Conservation (phyloP, 2,329 filamentous ascomycete species). For the Cladophialophora yegresii region DNA sequence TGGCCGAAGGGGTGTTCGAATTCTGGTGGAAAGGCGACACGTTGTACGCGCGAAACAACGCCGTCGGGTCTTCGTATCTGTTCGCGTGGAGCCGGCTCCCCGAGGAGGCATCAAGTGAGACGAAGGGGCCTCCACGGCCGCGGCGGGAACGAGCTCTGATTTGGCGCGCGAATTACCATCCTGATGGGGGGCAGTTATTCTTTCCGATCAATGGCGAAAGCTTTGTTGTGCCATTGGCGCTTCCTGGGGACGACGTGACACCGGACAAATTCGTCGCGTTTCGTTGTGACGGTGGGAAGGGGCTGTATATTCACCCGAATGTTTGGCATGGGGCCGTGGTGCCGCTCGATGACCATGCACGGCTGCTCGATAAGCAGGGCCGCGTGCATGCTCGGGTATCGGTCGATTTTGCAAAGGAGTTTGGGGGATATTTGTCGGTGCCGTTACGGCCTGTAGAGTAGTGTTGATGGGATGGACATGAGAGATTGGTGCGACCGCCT, state of each 20-base stretch:
- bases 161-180: conserved; percentile 27
- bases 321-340: conserved; percentile 27
- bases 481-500: neutral
- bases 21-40: conserved; percentile 29
- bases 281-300: conserved; percentile 19
- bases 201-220: conserved; percentile 18
- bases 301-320: conserved; percentile 24
- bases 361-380: conserved; percentile 22
- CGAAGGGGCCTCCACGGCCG: neutral
- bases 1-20: conserved; percentile 23
- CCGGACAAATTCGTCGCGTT: conserved; percentile 26
- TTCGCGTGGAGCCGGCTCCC: conserved; percentile 27
- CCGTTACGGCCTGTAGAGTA: conserved; percentile 4
- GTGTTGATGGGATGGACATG: neutral
- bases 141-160: conserved; percentile 20
- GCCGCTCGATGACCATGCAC: conserved; percentile 18
- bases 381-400: conserved; percentile 24
- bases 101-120: conserved; percentile 17
- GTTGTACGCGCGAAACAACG: conserved; percentile 26
- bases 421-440: conserved; percentile 23
- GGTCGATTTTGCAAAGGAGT: conserved; percentile 26
- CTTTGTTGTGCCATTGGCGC: conserved; percentile 21
- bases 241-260: conserved; percentile 23
- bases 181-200: conserved; percentile 25
- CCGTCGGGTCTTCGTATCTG: conserved; percentile 23